A percentile compares a stretch with the other conserved stretches of the same genome.
Conservation (phyloP, 2,329 filamentous ascomycete species). For the Diplodia intermedia region DNA sequence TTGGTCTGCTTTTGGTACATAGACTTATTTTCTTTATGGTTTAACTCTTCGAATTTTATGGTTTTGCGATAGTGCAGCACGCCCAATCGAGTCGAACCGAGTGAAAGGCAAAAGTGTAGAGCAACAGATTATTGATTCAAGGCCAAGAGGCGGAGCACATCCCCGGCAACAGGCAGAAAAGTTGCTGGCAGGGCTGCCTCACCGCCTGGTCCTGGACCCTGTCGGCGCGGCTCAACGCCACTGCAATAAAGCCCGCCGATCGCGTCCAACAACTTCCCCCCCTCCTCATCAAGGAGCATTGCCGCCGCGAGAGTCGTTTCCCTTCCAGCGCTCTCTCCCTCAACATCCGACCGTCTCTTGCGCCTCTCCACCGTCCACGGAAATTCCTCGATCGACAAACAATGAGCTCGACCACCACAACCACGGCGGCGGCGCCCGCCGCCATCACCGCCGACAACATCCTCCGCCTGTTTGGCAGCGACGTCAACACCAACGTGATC, state of each 20-base stretch:
- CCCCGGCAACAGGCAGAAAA: slow-evolving; percentile 22
- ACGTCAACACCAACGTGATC: slow-evolving; percentile 70
- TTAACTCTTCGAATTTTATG: not conserved
- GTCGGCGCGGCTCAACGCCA: slow-evolving; percentile 19
- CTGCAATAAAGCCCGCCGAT: slow-evolving; percentile 28
- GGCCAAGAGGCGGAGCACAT: not conserved
- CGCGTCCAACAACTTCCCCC: slow-evolving; percentile 18
- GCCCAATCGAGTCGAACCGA: too few species aligned
- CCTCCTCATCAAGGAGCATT: slow-evolving; percentile 20
- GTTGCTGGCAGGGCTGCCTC: not conserved
- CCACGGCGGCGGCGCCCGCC: slow-evolving; percentile 53
- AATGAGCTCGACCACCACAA: slow-evolving; percentile 38
- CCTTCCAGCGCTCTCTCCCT: not conserved
- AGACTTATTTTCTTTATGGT: slow-evolving; percentile 1
- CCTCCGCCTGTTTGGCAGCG: slow-evolving; percentile 85
- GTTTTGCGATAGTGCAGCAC: not conserved
- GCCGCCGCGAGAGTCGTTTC: not conserved
- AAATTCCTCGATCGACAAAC: slow-evolving; percentile 10
- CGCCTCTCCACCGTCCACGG: not conserved
- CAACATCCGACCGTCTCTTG: not conserved
- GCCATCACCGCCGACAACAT: slow-evolving; percentile 84
- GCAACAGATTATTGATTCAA: not conserved
- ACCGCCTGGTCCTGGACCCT: slow-evolving; percentile 31
- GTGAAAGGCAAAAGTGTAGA: not conserved
- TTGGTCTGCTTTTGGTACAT: not conserved